These are phyloP conservation scores for Hyphopichia fennica DNA, from an alignment of 1,139 yeast genomes.

Conservation along the genomic window DNA sequence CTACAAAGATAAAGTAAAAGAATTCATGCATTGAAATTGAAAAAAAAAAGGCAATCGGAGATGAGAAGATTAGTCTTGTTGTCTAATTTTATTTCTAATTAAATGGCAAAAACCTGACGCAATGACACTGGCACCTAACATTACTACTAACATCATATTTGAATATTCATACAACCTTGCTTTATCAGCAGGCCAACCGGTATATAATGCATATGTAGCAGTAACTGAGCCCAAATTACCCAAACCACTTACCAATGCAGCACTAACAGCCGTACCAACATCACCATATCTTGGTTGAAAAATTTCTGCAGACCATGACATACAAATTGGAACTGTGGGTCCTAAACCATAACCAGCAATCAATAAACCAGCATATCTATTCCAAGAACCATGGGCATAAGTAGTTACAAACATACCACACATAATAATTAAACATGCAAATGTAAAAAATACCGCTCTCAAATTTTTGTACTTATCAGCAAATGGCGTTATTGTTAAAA, in stretches of 20 bases:
- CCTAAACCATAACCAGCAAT: conserved; percentile 87
- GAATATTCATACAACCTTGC: conserved; percentile 62
- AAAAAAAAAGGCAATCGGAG: background rate
- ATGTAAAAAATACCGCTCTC: conserved; percentile 62
- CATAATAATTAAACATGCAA: conserved; percentile 65
- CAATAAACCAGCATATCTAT: conserved; percentile 73
- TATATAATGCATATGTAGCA: conserved; percentile 80
- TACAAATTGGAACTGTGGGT: conserved; percentile 85
- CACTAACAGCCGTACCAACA: conserved; percentile 79
- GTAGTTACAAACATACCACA: conserved; percentile 76
- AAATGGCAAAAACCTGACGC: conserved; percentile 39
- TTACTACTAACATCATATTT: conserved; percentile 81
- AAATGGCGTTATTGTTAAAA: conserved; percentile 71
- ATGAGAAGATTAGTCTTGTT: background rate
- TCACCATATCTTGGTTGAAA: conserved; percentile 74
- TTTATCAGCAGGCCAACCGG: conserved; percentile 83
- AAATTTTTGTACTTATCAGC: conserved; percentile 65
- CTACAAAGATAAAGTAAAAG: too few relatives aligned
- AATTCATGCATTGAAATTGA: background rate
- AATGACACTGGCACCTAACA: conserved; percentile 70
- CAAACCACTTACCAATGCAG: conserved; percentile 81
- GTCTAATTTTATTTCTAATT: conserved; percentile 19
- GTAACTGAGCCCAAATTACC: conserved; percentile 86
- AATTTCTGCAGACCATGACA: conserved; percentile 85
- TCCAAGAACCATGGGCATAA: conserved; percentile 73